Conservation (phyloP, 306 rosid species). For the Prosopis cineraria region DNA sequence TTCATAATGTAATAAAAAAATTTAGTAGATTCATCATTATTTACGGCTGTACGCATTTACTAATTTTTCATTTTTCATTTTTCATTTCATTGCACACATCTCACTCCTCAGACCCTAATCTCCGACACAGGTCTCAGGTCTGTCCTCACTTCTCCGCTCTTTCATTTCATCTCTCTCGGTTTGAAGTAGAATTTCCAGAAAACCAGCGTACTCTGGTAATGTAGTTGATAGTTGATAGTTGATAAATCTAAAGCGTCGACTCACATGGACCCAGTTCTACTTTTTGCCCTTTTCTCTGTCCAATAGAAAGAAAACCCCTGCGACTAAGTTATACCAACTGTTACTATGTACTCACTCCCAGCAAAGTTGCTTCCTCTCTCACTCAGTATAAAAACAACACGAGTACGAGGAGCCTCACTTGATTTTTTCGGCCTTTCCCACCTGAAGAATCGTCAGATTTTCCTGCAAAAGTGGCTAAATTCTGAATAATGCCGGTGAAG, state of each 20-base stretch:
- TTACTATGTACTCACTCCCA: constrained; percentile 3
- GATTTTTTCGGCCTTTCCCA: not conserved
- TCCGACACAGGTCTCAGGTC: no score
- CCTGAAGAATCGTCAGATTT: not conserved
- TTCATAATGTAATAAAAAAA: no score
- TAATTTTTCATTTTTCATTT: no score
- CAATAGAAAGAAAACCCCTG: constrained; percentile 36
- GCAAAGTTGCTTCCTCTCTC: constrained; percentile 32
- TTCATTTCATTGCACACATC: no score
- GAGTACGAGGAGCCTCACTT: not conserved
- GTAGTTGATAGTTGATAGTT: not conserved
- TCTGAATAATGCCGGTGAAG: not conserved
- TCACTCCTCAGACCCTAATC: no score
- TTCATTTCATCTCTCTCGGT: no score
- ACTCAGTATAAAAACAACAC: not conserved
- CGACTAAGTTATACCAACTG: constrained; percentile 23
- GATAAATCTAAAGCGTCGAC: not conserved
- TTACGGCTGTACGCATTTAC: no score
- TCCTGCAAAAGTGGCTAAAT: not conserved
- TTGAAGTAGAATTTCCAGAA: not conserved
- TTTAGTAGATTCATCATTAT: no score
- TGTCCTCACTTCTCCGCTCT: no score
- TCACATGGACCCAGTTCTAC: not conserved
- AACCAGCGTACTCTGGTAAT: not conserved
- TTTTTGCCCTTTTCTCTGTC: not conserved